A percentile compares a stretch with the other conserved stretches of the same genome.
phyloP scores from a whole-genome alignment of 192 early-diverging fungal species.

The Gigaspora rosea region DNA sequence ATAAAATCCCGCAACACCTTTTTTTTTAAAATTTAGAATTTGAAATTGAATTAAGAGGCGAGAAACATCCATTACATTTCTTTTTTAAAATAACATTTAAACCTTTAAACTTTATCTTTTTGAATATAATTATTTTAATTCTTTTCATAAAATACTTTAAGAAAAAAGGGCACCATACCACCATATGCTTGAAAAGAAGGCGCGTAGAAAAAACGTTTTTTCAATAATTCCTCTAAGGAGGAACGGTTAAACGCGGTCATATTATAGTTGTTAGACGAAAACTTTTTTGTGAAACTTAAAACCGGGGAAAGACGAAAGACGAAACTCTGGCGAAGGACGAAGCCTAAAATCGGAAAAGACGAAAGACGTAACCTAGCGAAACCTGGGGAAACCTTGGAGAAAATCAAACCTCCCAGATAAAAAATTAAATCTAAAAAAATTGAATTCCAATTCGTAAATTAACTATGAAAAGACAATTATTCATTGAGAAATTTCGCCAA shows the following conservation, averaged over 20 bases:
- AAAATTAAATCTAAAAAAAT: too few relatives aligned
- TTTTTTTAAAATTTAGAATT: too few relatives aligned
- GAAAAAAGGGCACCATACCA: slow-evolving; percentile 52
- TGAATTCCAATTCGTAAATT: too few relatives aligned
- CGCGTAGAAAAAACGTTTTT: slow-evolving; percentile 95
- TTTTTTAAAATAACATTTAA: neutral
- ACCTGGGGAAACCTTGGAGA: too few relatives aligned
- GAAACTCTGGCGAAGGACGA: too few relatives aligned
- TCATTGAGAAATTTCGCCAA: too few relatives aligned
- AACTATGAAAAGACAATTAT: too few relatives aligned
- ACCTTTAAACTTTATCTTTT: neutral
- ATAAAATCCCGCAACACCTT: slow-evolving; percentile 93
- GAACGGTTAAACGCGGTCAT: slow-evolving; percentile 43
- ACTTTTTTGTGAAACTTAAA: too few relatives aligned
- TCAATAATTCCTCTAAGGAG: slow-evolving; percentile 60
- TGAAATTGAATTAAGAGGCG: neutral
- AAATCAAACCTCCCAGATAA: too few relatives aligned
- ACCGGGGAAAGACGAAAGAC: too few relatives aligned
- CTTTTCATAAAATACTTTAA: neutral
- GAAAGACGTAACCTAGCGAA: too few relatives aligned
- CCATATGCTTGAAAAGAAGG: slow-evolving; percentile 96
- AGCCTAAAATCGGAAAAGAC: too few relatives aligned
- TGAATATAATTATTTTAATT: neutral
- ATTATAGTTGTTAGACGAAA: neutral
- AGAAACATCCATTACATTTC: neutral